These are phyloP conservation scores for Parafenestella ontariensis DNA, from an alignment of 2,329 filamentous ascomycete species.

Conservation along the genomic window DNA sequence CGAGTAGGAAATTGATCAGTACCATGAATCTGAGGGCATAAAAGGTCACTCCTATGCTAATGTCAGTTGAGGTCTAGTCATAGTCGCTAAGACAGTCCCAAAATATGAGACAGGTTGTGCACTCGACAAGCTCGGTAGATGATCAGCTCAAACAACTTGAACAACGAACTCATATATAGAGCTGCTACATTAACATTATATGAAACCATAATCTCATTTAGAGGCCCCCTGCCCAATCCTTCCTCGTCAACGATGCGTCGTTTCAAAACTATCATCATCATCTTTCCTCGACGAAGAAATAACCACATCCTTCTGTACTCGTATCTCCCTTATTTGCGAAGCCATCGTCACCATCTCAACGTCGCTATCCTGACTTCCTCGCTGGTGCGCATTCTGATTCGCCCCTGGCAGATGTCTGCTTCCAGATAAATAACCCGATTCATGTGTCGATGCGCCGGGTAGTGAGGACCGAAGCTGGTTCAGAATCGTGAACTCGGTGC, in stretches of 20 bases:
- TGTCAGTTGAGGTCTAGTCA: too few relatives aligned
- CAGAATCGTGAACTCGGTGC: conserved; percentile 62
- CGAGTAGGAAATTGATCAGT: too few relatives aligned
- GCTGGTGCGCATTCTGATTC: background rate
- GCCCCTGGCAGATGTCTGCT: background rate
- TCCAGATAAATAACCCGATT: conserved; percentile 1
- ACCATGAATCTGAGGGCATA: too few relatives aligned
- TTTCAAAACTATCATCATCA: background rate
- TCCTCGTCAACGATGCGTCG: background rate
- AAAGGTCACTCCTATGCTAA: too few relatives aligned
- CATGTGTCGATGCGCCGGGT: conserved; percentile 10
- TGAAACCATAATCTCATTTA: background rate
- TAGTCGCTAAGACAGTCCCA: too few relatives aligned
- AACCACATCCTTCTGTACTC: conserved; percentile 1
- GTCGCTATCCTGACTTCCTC: conserved; percentile 8
- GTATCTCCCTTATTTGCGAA: background rate
- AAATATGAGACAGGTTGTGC: background rate
- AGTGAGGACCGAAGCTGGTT: conserved; percentile 40
- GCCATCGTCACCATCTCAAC: conserved; percentile 7
- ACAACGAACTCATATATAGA: too few relatives aligned
- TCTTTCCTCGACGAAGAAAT: background rate
- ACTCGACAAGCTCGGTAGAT: background rate
- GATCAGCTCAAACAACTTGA: background rate
- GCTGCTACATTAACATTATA: background rate
- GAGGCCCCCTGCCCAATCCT: background rate